A percentile compares a stretch with the other conserved stretches of the same genome.
phyloP scores from a whole-genome alignment of 164 flowering plant genomes.

The Aristolochia californica region DNA sequence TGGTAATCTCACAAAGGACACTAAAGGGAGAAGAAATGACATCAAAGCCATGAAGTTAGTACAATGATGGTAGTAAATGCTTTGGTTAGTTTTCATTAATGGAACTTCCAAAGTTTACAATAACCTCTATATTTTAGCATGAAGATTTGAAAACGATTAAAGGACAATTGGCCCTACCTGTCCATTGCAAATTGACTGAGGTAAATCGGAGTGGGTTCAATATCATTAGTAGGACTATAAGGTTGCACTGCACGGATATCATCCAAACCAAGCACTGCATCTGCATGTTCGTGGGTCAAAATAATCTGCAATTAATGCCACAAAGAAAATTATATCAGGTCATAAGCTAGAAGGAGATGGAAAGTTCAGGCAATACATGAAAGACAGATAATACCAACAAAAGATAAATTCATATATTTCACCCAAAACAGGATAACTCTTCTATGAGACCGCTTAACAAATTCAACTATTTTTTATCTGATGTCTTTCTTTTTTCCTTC shows the following conservation, averaged over 20 bases:
- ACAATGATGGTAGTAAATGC: too few relatives aligned
- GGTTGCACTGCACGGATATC: slow-evolving; percentile 85
- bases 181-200: slow-evolving; percentile 68
- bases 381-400: background rate
- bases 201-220: slow-evolving; percentile 69
- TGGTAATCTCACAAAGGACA: too few relatives aligned
- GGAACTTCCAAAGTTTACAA: too few relatives aligned
- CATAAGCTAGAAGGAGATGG: background rate
- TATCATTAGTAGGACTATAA: slow-evolving; percentile 67
- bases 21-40: too few relatives aligned
- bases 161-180: slow-evolving; percentile 33
- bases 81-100: too few relatives aligned
- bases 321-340: background rate
- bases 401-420: too few relatives aligned
- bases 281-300: slow-evolving; percentile 99
- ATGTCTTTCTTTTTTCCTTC: too few relatives aligned
- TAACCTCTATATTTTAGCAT: too few relatives aligned
- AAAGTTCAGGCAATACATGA: background rate
- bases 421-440: too few relatives aligned
- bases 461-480: too few relatives aligned
- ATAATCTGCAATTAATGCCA: slow-evolving; percentile 53
- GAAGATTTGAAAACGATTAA: background rate
- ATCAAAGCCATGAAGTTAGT: too few relatives aligned
- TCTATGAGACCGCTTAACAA: too few relatives aligned
- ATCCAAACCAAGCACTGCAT: slow-evolving; percentile 94